Percentiles rank a stretch among this genome's conserved stretches.
Evolutionary conservation across 2,329 filamentous ascomycete species (phyloP).

Genomic region (Phialophora expanda): DNA sequence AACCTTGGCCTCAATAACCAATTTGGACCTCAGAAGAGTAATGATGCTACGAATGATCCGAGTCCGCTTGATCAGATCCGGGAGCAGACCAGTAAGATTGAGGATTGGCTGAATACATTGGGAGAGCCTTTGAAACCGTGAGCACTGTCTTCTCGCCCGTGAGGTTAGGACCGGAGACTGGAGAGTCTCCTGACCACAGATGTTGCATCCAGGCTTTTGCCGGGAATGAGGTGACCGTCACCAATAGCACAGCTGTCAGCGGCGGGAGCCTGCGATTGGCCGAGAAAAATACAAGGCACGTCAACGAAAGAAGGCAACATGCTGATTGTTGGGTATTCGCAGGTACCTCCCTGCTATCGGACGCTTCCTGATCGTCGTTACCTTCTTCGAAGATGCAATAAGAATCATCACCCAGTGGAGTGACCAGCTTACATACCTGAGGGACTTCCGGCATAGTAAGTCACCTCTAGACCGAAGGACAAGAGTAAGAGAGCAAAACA

Average conservation of each 20-base stretch:
- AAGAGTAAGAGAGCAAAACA: neutral
- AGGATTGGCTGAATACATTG: conserved; percentile 85
- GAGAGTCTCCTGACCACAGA: neutral
- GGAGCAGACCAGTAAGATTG: conserved; percentile 96
- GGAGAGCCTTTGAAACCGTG: conserved; percentile 95
- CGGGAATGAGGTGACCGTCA: conserved; percentile 23
- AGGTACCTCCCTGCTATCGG: conserved; percentile 95
- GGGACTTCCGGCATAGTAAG: conserved; percentile 67
- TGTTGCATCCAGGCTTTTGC: conserved; percentile 35
- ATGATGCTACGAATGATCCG: conserved; percentile 68
- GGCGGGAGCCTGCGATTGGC: neutral
- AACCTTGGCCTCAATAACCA: conserved; percentile 77
- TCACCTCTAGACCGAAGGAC: conserved; percentile 20
- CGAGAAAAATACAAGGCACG: neutral
- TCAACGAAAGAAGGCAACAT: neutral
- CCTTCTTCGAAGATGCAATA: conserved; percentile 94
- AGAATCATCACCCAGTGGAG: conserved; percentile 97
- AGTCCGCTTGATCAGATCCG: conserved; percentile 86
- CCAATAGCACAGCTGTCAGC: neutral
- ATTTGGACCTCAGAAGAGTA: conserved; percentile 67
- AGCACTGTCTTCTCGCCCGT: conserved; percentile 49
- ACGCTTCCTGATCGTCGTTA: conserved; percentile 96
- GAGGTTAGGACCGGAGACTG: neutral
- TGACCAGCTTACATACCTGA: conserved; percentile 91
- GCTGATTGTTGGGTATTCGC: conserved; percentile 36